Percentiles rank a stretch among this genome's conserved stretches.
Conservation (phyloP, 2,329 filamentous ascomycete species). For the Aureobasidium uvarum region DNA sequence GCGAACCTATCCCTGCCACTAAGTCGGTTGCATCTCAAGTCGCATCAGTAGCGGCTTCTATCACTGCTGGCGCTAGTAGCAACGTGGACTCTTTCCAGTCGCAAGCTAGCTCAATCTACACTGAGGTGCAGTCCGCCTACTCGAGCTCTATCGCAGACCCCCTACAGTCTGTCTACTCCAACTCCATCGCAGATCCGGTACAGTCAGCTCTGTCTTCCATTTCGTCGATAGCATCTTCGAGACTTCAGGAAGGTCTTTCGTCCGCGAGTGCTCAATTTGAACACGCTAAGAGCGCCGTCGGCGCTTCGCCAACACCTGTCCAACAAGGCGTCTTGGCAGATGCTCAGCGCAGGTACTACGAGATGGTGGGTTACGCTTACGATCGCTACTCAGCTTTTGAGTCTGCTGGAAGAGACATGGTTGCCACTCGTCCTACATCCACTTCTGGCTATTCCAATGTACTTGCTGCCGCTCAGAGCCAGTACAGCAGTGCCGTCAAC, state of each 20-base stretch:
- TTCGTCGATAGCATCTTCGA: constrained; percentile 67
- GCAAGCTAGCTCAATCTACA: constrained; percentile 58
- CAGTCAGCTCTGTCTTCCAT: constrained; percentile 56
- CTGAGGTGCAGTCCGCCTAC: constrained; percentile 65
- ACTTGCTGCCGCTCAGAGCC: constrained; percentile 58
- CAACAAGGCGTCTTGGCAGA: constrained; percentile 57
- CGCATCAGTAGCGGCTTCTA: constrained; percentile 37
- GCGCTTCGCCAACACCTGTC: constrained; percentile 60
- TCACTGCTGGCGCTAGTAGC: constrained; percentile 28
- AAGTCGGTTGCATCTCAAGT: constrained; percentile 42
- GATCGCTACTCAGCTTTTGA: constrained; percentile 76
- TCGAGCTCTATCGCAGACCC: constrained; percentile 60
- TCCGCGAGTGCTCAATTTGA: constrained; percentile 70
- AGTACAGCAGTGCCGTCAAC: constrained; percentile 38
- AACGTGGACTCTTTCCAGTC: constrained; percentile 46
- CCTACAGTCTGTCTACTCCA: constrained; percentile 58
- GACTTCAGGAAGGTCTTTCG: constrained; percentile 66
- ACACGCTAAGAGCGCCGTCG: constrained; percentile 64
- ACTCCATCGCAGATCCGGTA: constrained; percentile 56
- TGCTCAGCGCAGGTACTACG: constrained; percentile 69
- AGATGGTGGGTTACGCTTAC: constrained; percentile 74
- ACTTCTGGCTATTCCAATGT: constrained; percentile 67
- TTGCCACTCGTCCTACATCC: constrained; percentile 46
- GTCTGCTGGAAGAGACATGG: constrained; percentile 65
- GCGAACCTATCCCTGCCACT: constrained; percentile 48